Evolutionary conservation across 371 early-diverging fungal species (phyloP).

Genomic region (Parasitella parasitica): DNA sequence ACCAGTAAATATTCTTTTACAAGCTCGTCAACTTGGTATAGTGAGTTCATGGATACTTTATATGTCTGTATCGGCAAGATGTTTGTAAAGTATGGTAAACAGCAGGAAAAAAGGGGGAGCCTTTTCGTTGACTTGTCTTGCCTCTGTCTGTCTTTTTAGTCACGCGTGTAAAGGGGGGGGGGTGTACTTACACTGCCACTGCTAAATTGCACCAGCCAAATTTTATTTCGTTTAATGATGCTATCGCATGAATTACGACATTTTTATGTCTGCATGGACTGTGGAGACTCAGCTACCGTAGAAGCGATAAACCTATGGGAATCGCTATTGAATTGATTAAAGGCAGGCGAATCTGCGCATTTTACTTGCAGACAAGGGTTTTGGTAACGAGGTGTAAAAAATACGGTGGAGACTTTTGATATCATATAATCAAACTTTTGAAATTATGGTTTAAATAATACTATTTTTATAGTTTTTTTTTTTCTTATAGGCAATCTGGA

Average conservation of each 20-base stretch:
- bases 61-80: background rate
- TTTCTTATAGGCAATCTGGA: background rate
- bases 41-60: conserved; percentile 52
- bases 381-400: too few relatives aligned
- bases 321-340: too few relatives aligned
- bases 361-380: too few relatives aligned
- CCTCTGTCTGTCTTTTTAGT: background rate
- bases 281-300: too few relatives aligned
- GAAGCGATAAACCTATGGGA: too few relatives aligned
- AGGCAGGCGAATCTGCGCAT: too few relatives aligned
- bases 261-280: too few relatives aligned
- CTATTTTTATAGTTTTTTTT: too few relatives aligned
- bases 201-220: background rate
- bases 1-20: conserved; percentile 71
- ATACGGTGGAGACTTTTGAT: too few relatives aligned
- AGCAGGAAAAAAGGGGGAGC: background rate
- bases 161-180: background rate
- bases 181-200: background rate
- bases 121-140: background rate
- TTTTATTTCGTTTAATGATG: background rate
- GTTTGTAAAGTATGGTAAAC: background rate
- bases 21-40: conserved; percentile 68
- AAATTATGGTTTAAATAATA: too few relatives aligned
- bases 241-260: background rate
- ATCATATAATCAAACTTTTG: too few relatives aligned